Evolutionary conservation across 495 filamentous ascomycete genomes (phyloP).

Genomic region (Daldinia bambusicola): DNA sequence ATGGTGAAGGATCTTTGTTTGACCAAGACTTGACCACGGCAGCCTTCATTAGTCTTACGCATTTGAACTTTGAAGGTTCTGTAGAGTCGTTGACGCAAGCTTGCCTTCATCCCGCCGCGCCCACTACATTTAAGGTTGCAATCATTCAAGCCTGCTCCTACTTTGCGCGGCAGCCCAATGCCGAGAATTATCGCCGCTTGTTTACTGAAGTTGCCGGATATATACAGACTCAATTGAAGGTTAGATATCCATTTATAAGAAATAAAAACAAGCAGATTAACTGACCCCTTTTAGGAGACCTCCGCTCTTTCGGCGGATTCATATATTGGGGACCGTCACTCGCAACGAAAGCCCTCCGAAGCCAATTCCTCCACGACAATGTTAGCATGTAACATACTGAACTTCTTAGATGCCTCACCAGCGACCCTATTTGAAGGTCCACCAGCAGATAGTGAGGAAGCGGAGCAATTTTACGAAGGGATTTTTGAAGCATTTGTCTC

Average conservation of each 20-base stretch:
- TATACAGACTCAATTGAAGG: slow-evolving; percentile 64
- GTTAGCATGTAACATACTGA: slow-evolving; percentile 60
- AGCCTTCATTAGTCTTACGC: slow-evolving; percentile 68
- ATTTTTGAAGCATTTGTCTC: slow-evolving; percentile 62
- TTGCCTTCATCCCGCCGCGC: slow-evolving; percentile 64
- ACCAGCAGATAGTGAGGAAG: slow-evolving; percentile 51
- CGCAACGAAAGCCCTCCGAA: slow-evolving; percentile 54
- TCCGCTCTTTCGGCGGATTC: slow-evolving; percentile 54
- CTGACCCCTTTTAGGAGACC: slow-evolving; percentile 51
- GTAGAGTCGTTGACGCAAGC: slow-evolving; percentile 62
- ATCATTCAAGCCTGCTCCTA: slow-evolving; percentile 67
- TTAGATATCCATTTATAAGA: slow-evolving; percentile 32
- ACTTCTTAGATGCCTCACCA: slow-evolving; percentile 63
- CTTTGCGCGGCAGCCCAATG: slow-evolving; percentile 61
- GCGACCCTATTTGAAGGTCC: slow-evolving; percentile 57
- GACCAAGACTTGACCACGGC: slow-evolving; percentile 72
- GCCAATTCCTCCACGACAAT: slow-evolving; percentile 53
- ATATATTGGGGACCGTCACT: slow-evolving; percentile 54
- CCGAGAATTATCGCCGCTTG: slow-evolving; percentile 61
- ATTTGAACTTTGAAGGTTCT: slow-evolving; percentile 66
- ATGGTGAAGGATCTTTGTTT: slow-evolving; percentile 58
- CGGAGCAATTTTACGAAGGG: slow-evolving; percentile 59
- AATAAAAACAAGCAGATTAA: slow-evolving; percentile 8
- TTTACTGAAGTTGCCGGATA: slow-evolving; percentile 65
- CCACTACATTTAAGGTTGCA: slow-evolving; percentile 68